Base-by-base conservation (phyloP, 495 filamentous ascomycete genomes). In the Elaphomyces granulatus region DNA sequence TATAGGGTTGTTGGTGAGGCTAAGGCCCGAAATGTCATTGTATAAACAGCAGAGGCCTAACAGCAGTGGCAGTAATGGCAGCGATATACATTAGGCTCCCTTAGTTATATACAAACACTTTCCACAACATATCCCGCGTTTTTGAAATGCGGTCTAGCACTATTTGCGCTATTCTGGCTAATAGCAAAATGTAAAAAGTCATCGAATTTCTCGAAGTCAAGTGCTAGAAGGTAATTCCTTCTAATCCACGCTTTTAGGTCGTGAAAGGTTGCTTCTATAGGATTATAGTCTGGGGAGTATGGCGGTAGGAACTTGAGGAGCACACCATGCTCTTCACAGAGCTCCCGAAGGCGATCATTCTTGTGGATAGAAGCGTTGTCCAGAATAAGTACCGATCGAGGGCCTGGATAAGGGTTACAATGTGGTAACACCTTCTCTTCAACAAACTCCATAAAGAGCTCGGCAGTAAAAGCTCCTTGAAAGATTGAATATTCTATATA, bases 331-430 rank as follows among this genome's bases (percentile, higher is more conserved):
- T 53, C 44, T 8, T 34, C 30, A 37, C 53, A 67, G 41, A 64
- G 41, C 30, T 59, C 36, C 35, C 59, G 34, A 9, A 65, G 45
- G 26, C 46, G 34, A 3, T 59, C 48, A 3, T 45, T 48, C 40
- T 49, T 48, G 45, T 69, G 48, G 38, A 62, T 53, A 14, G 55
- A 60, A 19, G 52, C 52, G 50, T 66, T 64, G 37, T 68, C 65
- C 51, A 66, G 64, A 14, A 69, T 39, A 20, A 70, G 32, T 3
- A 68, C 60, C 20, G 55, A 64, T 35, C 55, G 60, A 12, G 48
- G 56, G 36, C 59, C 53, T 1, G 58, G 64, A 46, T 38, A 67
- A 43, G 26, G 53, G 21, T 55, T 47, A 42, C 46, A 64, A 36
- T 63, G 47, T 30, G 44, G 42, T 8, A 68, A 53, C 10, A 55